These are phyloP conservation scores for Viridothelium virens DNA, from an alignment of 495 filamentous ascomycete genomes.

Conservation along the genomic window DNA sequence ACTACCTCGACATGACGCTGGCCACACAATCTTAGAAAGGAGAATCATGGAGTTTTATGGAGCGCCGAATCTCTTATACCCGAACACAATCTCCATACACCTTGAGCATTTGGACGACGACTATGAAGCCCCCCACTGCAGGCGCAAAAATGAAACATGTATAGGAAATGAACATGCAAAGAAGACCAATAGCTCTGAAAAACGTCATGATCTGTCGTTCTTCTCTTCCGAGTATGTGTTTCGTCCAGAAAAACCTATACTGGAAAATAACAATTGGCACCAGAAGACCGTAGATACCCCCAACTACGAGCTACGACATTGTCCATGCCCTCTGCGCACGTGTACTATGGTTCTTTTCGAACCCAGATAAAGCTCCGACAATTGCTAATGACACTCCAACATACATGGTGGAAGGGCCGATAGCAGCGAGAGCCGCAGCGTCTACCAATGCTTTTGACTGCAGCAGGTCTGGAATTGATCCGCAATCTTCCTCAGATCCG, in stretches of 20 bases:
- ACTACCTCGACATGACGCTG: too few species aligned
- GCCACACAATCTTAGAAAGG: too few species aligned
- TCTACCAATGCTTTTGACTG: too few species aligned
- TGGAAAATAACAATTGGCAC: neutral
- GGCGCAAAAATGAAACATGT: neutral
- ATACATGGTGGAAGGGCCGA: neutral
- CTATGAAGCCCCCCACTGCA: slow-evolving; percentile 4
- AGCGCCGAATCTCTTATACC: neutral
- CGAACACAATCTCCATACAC: neutral
- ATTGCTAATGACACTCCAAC: neutral
- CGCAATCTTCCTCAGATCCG: too few species aligned
- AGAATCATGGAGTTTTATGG: too few species aligned
- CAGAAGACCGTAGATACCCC: neutral
- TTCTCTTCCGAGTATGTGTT: neutral
- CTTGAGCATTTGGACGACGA: neutral
- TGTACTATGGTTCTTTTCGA: neutral
- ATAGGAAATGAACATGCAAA: neutral
- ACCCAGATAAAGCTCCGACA: neutral
- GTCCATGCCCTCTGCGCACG: slow-evolving; percentile 2
- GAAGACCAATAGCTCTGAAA: neutral
- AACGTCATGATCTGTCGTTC: neutral
- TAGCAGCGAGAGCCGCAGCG: too few species aligned
- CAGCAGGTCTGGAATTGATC: too few species aligned
- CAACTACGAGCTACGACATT: slow-evolving; percentile 1
- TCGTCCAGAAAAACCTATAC: neutral